Base-by-base conservation (phyloP, 139 green algal species). In the Gonium pectorale region DNA sequence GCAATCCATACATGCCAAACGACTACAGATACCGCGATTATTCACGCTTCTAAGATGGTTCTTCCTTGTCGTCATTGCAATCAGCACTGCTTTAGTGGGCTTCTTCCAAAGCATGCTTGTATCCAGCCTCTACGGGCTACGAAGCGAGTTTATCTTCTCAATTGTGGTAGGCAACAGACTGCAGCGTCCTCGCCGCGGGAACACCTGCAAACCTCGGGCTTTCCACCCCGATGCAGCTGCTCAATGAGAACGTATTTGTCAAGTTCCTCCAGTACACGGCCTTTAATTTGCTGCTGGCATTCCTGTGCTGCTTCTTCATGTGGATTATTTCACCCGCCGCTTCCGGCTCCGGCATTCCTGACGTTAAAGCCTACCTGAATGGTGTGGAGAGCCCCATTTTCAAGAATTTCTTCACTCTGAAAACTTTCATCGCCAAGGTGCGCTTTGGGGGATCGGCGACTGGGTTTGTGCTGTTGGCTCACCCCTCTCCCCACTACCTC, bases 281-380 rank as follows among this genome's bases (percentile, higher is more conserved):
- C 24, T 90, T 93, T 83, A 93, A 93, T 66, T 46, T 90, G 21
- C 27, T 81, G 40, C 80, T 93, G 31, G 90, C 90, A 0, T 92
- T 88, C 54, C n/a, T 46, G 4, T 79, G 79, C 64, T 91, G 79
- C 70, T 83, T 92, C 11, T 86, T 89, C 0, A 77, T 93, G 59
- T 90, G 82, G 51, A 49, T 91, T 21, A 92, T 93, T 51, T 93
- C 90, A 0, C 90, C 90, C 43, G 90, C 90, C 22, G 90, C 87
- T 4, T 87, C 88, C 24, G 90, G 90, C 4, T 93, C 90, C 22
- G 90, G 90, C 41, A 94, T 94, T 41, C 91, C 91, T 19, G 91
- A 94, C 62, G 89, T 94, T 15, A 93, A 93, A 78, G 90, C 91
- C 0, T 94, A 91, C 67, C 69, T 94, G 8, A 94, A 94, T 33